Base-by-base conservation (phyloP, 2,329 filamentous ascomycete species). In the Hypomyces rosellus region DNA sequence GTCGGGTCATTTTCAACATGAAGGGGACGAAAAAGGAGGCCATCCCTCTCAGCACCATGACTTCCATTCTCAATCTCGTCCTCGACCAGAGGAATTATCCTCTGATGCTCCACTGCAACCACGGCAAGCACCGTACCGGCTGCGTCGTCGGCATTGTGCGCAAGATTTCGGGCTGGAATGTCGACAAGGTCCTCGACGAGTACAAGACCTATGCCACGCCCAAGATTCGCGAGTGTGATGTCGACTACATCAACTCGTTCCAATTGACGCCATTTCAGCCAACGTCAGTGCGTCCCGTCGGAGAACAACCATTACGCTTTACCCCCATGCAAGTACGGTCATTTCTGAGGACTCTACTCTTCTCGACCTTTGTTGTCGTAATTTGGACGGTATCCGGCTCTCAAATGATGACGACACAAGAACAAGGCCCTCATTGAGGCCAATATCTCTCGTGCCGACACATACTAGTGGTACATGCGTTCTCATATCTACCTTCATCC, bases 121-220 rank as follows among this genome's bases (percentile, higher is more conserved):
- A 95, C 59, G 91, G 91, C 64, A 93, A 88, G 78, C 91, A 96
- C 64, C 86, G 91, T 51, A 96, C 91, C 15, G 91, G 91, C 18
- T 96, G 90, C 63, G 85, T 93, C n/a, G 79, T 91, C 45, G 91
- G 83, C 15, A 84, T 87, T 51, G 77, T 95, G 55, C 84, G 90
- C 55, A 88, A 87, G 64, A 69, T 88, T 12, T 78, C 82, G 13
- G 82, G 86, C 13, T 88, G 87, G 83, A 72, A 81, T 15, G 65
- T 82, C 1, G 65, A 76, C 1, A 70, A 73, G 14, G 80, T 88
- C 34, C 66, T 93, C 34, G 74, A 81, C 46, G 91, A 96, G 67
- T 96, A 95, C 70, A 73, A 76, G 55, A 70, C 72, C 1, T 91
- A 84, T 58, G 81, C 82, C 1, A 70, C 73, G 34, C 77, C 78